These are phyloP conservation scores for Dactylellina parvicollis DNA, from an alignment of 2,329 filamentous ascomycete genomes.

Conservation along the genomic window DNA sequence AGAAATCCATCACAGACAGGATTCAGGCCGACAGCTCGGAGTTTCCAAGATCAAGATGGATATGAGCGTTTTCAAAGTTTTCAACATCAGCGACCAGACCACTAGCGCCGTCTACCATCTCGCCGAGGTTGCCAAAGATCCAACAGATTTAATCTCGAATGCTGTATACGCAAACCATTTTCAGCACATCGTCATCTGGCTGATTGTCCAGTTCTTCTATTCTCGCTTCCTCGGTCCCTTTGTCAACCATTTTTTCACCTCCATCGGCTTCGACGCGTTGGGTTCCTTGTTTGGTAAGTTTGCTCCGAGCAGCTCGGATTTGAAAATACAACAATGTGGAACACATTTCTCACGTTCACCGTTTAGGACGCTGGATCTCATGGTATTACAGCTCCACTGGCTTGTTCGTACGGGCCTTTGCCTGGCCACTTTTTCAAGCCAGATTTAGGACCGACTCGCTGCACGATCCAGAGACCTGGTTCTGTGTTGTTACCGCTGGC, in stretches of 20 bases:
- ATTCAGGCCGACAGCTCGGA: no score
- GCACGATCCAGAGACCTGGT: no score
- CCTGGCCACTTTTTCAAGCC: background rate
- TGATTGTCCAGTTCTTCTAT: conserved; percentile 29
- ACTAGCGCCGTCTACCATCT: conserved; percentile 1
- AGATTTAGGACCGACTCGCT: no score
- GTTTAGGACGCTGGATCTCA: conserved; percentile 21
- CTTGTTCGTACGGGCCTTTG: conserved; percentile 11
- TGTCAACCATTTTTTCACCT: conserved; percentile 12
- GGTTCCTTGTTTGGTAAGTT: conserved; percentile 42
- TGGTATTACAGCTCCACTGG: conserved; percentile 27
- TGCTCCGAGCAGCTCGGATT: background rate
- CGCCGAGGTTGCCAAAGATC: conserved; percentile 8
- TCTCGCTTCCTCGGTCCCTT: conserved; percentile 17
- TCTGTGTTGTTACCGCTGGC: no score
- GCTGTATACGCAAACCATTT: conserved; percentile 5
- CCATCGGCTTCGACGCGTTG: conserved; percentile 18
- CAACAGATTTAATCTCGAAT: conserved; percentile 4
- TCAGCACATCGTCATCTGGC: conserved; percentile 3
- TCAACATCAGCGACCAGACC: conserved; percentile 11
- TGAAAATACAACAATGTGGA: conserved; percentile 5
- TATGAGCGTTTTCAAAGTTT: background rate
- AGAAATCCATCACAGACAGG: background rate
- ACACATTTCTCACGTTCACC: conserved; percentile 7
- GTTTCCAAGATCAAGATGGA: no score